Evolutionary conservation across 2,329 filamentous ascomycete species (phyloP), one percentile per base, ranked within the genome.

Genomic region (Neofusicoccum sp.): DNA sequence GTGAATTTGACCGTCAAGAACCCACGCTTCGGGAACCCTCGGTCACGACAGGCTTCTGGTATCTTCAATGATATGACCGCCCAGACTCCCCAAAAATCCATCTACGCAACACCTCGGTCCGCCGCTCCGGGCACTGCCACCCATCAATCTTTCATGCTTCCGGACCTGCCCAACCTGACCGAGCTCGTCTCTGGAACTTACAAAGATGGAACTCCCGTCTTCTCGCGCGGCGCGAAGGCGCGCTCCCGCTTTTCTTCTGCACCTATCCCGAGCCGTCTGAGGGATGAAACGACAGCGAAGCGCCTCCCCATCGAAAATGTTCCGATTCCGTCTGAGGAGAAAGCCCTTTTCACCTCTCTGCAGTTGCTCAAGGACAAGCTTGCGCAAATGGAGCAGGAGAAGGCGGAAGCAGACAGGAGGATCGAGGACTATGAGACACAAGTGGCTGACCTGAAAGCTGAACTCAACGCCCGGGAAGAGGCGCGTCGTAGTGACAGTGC

Each of bases 261-360:
- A n/a, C 74, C 76, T 3, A 69, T 73, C 3, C 69, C 73, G 2
- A 60, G 52, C 22, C 61, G 61, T 29, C 45, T 59, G 45, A 63
- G 48, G 34, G 54, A 63, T 9, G 61, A 63, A 34, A 37, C 49
- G 14, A 54, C 48, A 3, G 33, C 14, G 14, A 71, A 71, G 39
- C 70, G 87, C 68, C 71, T 78, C 11, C 78, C 80, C 0, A 74
- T 88, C 22, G 80, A 86, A 41, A 79, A 81, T 11, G 77, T 87
- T 9, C 80, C 84, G 0, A 79, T 88, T 49, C 86, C 86, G 0
- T 80, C 84, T 11, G 85, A 89, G 54, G 87, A 89, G 66, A 87
- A 88, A 71, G 83, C 83, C 2, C 81, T 89, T 52, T 87, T 86
- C 68, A 79, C 84, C n/a, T 85, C 85, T 9, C 76, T 89, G 14